Evolutionary conservation across 2,329 filamentous ascomycete species (phyloP), one percentile per base, ranked within the genome.

Genomic region (Colletotrichum shisoi): DNA sequence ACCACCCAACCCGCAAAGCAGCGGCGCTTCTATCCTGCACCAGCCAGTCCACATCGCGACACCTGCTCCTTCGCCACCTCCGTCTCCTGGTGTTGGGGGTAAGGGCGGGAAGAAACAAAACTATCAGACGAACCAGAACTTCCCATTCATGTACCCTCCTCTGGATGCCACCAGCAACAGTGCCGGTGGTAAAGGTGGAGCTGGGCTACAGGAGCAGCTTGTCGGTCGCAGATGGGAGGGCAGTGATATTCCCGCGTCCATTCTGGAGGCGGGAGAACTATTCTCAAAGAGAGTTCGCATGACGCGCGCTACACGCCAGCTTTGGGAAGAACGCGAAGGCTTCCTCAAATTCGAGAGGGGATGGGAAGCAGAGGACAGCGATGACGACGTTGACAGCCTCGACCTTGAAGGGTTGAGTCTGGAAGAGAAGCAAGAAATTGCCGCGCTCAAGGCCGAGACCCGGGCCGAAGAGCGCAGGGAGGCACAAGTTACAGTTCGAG

Each of bases 21-120:
- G 82, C 63, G 87, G 89, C 69, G 83, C 86, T 9, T 97, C 94
- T 0, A 98, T 99, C 73, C 85, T 99, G 31, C 89, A 98, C 75
- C 94, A 98, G 74, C 93, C 95, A 6, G 94, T 99, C 6, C 95
- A 99, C 77, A 99, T 99, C 72, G 95, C 95, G n/a, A 99, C 95
- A 1, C 95, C 95, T 0, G 94, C 94, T 0, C 95, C 95, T 1
- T 99, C 95, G 0, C 95, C 95, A 27, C 95, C 95, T 0, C 95
- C 95, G 1, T 97, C 94, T 1, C 95, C 95, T 0, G 85, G 83
- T 11, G 90, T 90, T 40, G 94, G 93, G 31, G 93, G 93, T 0
- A 99, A 98, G 77, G 92, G 91, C 59, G 94, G 91, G 0, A 99
- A 99, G 83, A 99, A 99, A 76, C 95, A 99, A 74, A 99, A 98